Evolutionary conservation across 2,329 filamentous ascomycete species (phyloP), one percentile per base, ranked within the genome.

Genomic region (Colletotrichum euphorbiae): DNA sequence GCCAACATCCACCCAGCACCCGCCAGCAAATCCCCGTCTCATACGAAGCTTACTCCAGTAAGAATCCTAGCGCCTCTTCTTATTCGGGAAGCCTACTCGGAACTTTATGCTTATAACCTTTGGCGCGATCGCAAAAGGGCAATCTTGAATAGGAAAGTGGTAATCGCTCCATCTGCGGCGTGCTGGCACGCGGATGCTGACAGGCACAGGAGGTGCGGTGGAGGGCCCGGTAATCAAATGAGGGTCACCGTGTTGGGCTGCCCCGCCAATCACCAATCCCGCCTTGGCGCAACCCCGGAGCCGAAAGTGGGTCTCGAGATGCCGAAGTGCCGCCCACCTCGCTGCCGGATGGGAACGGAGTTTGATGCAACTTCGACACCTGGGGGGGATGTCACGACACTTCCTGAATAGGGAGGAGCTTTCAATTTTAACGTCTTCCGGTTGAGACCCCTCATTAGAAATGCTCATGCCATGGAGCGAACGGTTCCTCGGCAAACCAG

Each of bases 401-500:
- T 66, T 59, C 65, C 65, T 17, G 15, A 65, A 42, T 17, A 59
- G 62, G 61, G 54, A 65, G 65, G 65, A 68, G 65, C 28, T 68
- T 55, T n/a, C 28, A 28, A 8, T 68, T 55, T n/a, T 6, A 28
- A 8, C 6, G 6, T 55, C 6, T 12, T 28, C 9, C 9, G 12
- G 54, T 17, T 31, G 33, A n/a, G 31, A 48, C 17, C 24, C 24
- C 11, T 33, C 4, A 6, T 12, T 15, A n/a, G 11, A 24, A 12
- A 9, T 15, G 21, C 33, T 52, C 24, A 21, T 6, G 13, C n/a
- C 15, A 5, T 21, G 13, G 15, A 11, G 21, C 8, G 28, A 36
- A 43, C 38, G 48, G 15, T 6, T 6, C 17, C 36, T 28, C 61
- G 61, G 65, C 21, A 65, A 38, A 50, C 21, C 65, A 61, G 65